Base-by-base conservation (phyloP, 371 early-diverging fungal genomes). In the Saksenaea vasiformis region DNA sequence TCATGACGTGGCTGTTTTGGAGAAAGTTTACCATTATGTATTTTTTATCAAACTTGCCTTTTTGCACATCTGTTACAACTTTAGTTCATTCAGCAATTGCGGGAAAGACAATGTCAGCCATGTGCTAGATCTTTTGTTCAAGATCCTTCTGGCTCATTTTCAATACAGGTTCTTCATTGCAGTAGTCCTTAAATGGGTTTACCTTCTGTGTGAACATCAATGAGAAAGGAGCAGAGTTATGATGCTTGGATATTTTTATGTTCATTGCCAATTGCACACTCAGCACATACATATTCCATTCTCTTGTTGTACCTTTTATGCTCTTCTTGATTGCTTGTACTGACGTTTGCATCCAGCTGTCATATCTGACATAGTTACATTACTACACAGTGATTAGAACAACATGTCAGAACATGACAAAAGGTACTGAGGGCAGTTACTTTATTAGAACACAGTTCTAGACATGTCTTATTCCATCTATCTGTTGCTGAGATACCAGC, bases 251-350 rank as follows among this genome's bases (percentile, higher is more conserved):
- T 2, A 63, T n/a, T 2, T 63, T 51, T 22, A 53, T 24, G 31
- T 69, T 69, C 11, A 61, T n/a, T 26, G 58, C 53, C 5, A 65
- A 57, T 37, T 59, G 62, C 1, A 54, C 54, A 31, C 47, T 38
- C 27, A 59, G 63, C 47, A 70, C 62, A 15, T 35, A 61, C 36
- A 55, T 5, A 24, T 69, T 67, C 74, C 74, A 73, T 5, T 67
- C 61, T 38, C 38, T 35, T 22, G 39, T 54, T 37, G 35, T 56
- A 0, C 66, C 61, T 35, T 65, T 36, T 3, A 76, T 10, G 1
- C 36, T 34, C 41, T 76, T 69, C 9, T 35, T 34, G 10, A 73
- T 56, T 22, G 63, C 31, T 28, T 35, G 9, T 38, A 60, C 37
- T 19, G 67, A 54, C 8, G 67, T 70, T 31, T 62, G 58, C 13